A percentile compares a stretch with the other conserved stretches of the same genome.
These are phyloP conservation scores for Volvox carteri DNA, from an alignment of 163 green algal species.

Conservation along the genomic window DNA sequence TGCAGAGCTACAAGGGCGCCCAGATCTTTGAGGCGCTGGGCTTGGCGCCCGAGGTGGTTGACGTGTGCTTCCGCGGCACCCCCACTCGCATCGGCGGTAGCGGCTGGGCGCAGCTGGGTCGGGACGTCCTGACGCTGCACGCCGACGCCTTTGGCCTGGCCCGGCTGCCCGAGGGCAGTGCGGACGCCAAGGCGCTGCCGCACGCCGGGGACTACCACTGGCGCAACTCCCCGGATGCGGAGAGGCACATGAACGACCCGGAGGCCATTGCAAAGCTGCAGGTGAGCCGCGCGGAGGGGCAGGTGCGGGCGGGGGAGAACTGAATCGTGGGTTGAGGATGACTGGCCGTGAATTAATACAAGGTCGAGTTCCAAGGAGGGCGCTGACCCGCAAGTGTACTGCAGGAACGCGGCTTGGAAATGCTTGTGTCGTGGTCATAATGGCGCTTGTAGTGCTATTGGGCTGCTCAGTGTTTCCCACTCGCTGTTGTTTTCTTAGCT, in stretches of 20 bases:
- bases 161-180: constrained; percentile 58
- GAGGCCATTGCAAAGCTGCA: constrained; percentile 92
- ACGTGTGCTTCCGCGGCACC: constrained; percentile 90
- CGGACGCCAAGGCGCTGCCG: constrained; percentile 72
- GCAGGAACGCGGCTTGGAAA: no score
- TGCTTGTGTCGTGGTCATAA: no score
- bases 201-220: constrained; percentile 84
- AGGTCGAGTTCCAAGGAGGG: no score
- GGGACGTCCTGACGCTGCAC: constrained; percentile 88
- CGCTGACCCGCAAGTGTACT: no score
- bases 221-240: constrained; percentile 69
- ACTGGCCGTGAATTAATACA: no score
- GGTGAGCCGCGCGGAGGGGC: constrained; percentile 25
- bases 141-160: constrained; percentile 75
- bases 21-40: constrained; percentile 98
- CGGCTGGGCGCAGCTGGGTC: constrained; percentile 74
- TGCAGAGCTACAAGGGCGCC: constrained; percentile 94
- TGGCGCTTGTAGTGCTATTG: no score
- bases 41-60: constrained; percentile 80
- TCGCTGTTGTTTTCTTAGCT: no score
- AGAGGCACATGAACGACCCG: constrained; percentile 97
- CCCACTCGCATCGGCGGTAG: constrained; percentile 86
- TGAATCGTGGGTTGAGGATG: no score
- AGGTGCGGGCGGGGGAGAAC: no score
- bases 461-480: no score